A percentile compares a stretch with the other conserved stretches of the same genome.
phyloP scores from a whole-genome alignment of 2,329 filamentous ascomycete species.

The Trichophyton rubrum region DNA sequence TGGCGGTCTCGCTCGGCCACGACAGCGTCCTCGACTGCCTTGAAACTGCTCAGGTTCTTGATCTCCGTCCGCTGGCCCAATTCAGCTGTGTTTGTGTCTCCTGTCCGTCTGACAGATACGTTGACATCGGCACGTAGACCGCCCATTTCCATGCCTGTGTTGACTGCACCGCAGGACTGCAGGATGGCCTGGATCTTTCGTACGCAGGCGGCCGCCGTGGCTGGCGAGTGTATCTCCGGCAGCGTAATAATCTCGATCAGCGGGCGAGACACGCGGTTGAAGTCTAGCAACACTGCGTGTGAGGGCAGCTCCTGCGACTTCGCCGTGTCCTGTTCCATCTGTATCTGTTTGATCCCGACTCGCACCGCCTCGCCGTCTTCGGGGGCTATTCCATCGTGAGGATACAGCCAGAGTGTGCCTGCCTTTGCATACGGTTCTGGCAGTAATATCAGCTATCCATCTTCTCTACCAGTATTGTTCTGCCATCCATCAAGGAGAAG shows the following conservation, averaged over 20 bases:
- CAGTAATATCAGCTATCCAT: not conserved
- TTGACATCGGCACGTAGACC: conserved; percentile 90
- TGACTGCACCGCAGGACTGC: conserved; percentile 68
- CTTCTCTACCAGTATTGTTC: not conserved
- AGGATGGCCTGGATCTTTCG: conserved; percentile 76
- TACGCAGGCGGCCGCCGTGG: conserved; percentile 77
- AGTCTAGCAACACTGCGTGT: conserved; percentile 68
- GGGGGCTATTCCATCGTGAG: conserved; percentile 66
- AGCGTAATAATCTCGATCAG: conserved; percentile 91
- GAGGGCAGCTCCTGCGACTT: conserved; percentile 74
- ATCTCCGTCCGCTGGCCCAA: conserved; percentile 89
- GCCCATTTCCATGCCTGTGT: conserved; percentile 84
- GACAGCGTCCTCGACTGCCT: conserved; percentile 88
- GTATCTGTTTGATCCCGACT: conserved; percentile 82
- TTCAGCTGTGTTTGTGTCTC: conserved; percentile 41
- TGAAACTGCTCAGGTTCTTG: conserved; percentile 92
- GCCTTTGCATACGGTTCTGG: conserved; percentile 51
- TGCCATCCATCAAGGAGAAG: conserved; percentile 17
- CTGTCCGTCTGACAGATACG: conserved; percentile 61
- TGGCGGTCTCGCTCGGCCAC: conserved; percentile 83
- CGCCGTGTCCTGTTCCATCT: conserved; percentile 95
- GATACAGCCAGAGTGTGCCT: conserved; percentile 57
- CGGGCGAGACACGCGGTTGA: conserved; percentile 83
- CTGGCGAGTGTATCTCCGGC: conserved; percentile 75
- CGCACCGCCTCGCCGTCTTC: conserved; percentile 58